Evolutionary conservation across 2,329 filamentous ascomycete species (phyloP), one percentile per base, ranked within the genome.

Genomic region (Madurella fahalii): DNA sequence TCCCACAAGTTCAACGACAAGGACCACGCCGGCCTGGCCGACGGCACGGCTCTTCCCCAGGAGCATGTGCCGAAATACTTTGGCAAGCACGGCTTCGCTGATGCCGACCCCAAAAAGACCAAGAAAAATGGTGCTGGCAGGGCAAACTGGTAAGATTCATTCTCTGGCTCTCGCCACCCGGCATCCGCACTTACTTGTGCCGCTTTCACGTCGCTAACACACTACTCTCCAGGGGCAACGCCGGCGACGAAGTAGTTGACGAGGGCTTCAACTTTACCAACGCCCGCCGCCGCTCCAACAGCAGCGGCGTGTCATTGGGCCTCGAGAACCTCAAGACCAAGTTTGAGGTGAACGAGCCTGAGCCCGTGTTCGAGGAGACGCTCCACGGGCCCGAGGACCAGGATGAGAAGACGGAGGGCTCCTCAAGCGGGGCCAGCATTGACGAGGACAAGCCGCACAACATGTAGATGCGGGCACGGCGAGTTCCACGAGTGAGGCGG

Each of bases 91-190:
- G 93, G 93, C 63, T 86, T 87, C 69, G 78, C 84, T 65, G 91
- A 91, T 68, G 78, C 80, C 64, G 89, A 95, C 68, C 93, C 94
- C 58, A 91, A 90, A 73, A 94, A 95, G 80, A 86, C 88, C 69
- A 99, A 99, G 85, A 99, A 99, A 79, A 89, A 95, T 68, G 93
- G 93, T 60, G 87, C 83, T 63, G 93, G 93, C 64, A 92, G 89
- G 74, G 90, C 88, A 69, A 96, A 96, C 74, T 99, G 93, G 93
- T 96, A 82, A 73, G 86, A 67, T 50, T 47, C 34, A 15, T 37
- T 9, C 34, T 37, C 13, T 11, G 34, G 34, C 11, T 15, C 9
- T 11, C 9, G 13, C 13, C 4, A 4, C 13, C 13, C 11, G 34
- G 13, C 11, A 37, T 37, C 34, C 11, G 13, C 34, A 15, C 4